A percentile compares a stretch with the other conserved stretches of the same genome.
Conservation (phyloP, 106 monocot species). For the Agapanthus africanus region DNA sequence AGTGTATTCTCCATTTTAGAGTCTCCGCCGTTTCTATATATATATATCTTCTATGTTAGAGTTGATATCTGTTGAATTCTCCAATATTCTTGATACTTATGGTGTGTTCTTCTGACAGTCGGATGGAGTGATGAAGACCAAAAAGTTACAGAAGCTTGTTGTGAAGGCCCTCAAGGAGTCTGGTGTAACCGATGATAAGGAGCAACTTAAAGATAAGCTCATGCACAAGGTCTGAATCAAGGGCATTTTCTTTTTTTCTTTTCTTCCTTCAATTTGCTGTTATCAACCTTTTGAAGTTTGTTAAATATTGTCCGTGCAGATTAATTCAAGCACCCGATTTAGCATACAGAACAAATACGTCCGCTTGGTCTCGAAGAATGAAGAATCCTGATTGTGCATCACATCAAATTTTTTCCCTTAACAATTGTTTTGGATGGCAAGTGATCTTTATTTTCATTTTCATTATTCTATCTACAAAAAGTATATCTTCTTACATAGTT, state of each 20-base stretch:
- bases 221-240: slow-evolving; percentile 37
- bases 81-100: neutral
- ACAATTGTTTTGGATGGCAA: too few relatives aligned
- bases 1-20: too few relatives aligned
- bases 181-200: slow-evolving; percentile 40
- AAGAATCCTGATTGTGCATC: slow-evolving; percentile 16
- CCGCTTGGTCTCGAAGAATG: slow-evolving; percentile 19
- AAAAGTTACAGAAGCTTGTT: slow-evolving; percentile 52
- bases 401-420: neutral
- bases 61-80: neutral
- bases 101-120: slow-evolving; percentile 28
- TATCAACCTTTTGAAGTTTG: neutral
- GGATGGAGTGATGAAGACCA: slow-evolving; percentile 50
- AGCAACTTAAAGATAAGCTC: slow-evolving; percentile 25
- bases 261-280: neutral
- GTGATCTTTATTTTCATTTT: neutral
- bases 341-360: slow-evolving; percentile 36
- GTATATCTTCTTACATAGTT: too few relatives aligned
- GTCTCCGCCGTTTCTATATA: neutral
- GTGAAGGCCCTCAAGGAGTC: slow-evolving; percentile 30
- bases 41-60: neutral
- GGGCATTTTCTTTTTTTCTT: neutral
- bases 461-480: neutral
- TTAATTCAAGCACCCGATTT: slow-evolving; percentile 49
- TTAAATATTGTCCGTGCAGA: slow-evolving; percentile 29